These are phyloP conservation scores for Hanseniaspora sp. DNA, from an alignment of 1,139 yeast species.

Conservation along the genomic window DNA sequence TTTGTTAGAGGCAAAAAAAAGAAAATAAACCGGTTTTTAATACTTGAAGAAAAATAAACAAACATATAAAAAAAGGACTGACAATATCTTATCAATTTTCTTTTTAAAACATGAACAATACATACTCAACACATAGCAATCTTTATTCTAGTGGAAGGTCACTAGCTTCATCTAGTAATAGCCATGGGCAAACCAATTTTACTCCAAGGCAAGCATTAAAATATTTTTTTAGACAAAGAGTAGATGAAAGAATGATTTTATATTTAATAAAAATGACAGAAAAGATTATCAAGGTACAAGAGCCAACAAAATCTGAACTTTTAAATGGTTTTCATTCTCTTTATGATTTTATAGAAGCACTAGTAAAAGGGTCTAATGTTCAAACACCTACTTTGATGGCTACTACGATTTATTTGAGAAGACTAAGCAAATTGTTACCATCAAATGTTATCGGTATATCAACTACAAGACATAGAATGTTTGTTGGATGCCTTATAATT, in stretches of 20 bases:
- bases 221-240: conserved; percentile 10
- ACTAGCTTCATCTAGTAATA: neutral
- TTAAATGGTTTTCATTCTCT: conserved; percentile 33
- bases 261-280: conserved; percentile 10
- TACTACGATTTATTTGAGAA: conserved; percentile 66
- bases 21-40: too few species aligned
- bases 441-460: conserved; percentile 86
- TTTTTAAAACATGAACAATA: neutral
- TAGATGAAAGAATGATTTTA: conserved; percentile 14
- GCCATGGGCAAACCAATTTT: neutral
- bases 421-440: conserved; percentile 67
- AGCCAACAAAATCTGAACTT: conserved; percentile 16
- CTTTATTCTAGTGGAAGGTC: neutral
- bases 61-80: too few species aligned
- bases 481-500: conserved; percentile 73
- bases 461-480: conserved; percentile 86
- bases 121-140: neutral
- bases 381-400: conserved; percentile 95
- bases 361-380: conserved; percentile 74
- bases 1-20: too few species aligned
- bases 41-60: too few species aligned
- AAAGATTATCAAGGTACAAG: conserved; percentile 11
- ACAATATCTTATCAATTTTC: neutral
- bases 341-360: conserved; percentile 53
- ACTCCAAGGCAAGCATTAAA: conserved; percentile 16